Evolutionary conservation across 805 yeast species (phyloP).

Genomic region (Myxozyma lipomycoides): DNA sequence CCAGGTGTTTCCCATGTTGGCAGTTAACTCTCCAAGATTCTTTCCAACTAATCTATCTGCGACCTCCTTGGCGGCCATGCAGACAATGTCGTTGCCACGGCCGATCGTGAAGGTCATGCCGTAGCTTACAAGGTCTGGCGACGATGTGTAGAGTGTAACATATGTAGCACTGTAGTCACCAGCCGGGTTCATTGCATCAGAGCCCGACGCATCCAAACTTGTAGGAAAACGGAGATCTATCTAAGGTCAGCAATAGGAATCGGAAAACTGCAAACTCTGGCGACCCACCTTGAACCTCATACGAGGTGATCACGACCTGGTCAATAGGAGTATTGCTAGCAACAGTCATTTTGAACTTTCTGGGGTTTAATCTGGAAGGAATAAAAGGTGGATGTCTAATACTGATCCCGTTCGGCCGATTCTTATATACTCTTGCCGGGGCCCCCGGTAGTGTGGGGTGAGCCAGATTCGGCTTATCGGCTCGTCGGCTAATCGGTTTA

Average conservation of each 20-base stretch:
- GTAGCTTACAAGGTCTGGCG: constrained; percentile 35
- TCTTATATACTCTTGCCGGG: too few relatives aligned
- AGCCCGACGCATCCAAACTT: constrained; percentile 41
- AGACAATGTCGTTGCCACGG: constrained; percentile 40
- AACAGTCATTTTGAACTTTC: too few relatives aligned
- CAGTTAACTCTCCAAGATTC: constrained; percentile 35
- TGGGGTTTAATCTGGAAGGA: too few relatives aligned
- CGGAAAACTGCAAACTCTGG: background rate
- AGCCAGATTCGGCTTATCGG: too few relatives aligned
- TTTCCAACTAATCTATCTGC: constrained; percentile 41
- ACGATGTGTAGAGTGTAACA: constrained; percentile 26
- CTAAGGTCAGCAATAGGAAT: background rate
- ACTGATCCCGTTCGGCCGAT: too few relatives aligned
- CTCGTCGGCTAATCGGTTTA: too few relatives aligned
- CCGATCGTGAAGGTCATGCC: constrained; percentile 47
- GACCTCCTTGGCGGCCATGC: constrained; percentile 39
- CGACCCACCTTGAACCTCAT: background rate
- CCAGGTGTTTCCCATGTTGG: constrained; percentile 44
- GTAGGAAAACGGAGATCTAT: constrained; percentile 30
- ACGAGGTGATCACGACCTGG: background rate
- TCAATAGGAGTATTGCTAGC: too few relatives aligned
- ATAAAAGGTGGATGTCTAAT: too few relatives aligned
- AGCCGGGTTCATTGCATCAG: constrained; percentile 44
- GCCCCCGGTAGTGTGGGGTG: too few relatives aligned
- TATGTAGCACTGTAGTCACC: constrained; percentile 46